Evolutionary conservation across 352 stramenopile genomes (phyloP), one percentile per base, ranked within the genome.

Genomic region (Halophytophthora batemanensis): DNA sequence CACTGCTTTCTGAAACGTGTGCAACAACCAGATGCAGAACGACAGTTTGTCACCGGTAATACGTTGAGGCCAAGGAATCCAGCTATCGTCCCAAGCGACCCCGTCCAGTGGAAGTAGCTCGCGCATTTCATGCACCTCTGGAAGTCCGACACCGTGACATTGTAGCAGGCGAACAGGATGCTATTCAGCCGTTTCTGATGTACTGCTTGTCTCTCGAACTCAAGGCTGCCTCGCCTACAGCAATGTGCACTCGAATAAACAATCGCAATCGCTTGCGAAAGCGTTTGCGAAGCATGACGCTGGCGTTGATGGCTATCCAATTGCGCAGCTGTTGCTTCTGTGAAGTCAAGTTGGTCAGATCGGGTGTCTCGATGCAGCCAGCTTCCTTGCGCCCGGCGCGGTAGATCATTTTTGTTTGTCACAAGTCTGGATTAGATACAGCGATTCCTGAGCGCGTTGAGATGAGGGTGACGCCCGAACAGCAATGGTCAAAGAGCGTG

Each of bases 371-470:
- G 14, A 31, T 55, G 25, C 45, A 47, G 17, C 17, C 37, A 45
- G 48, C 35, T 31, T 11, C 10, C 18, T 37, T 31, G 15, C 48
- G 40, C 37, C 25, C 28, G 2, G 17, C 23, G 7, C 11, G 43
- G 28, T 53, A 59, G 42, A 59, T 53, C 43, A 48, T 18, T 34
- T 43, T 53, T 3, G 35, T 49, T 19, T 48, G 21, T 35, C 51
- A 59, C 23, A 59, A 40, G n/a, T 38, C 36, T 28, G 43, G 51
- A 33, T 53, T 8, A 8, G 25, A 31, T 4, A 8, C 8, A 8
- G 25, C 25, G 8, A 31, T 31, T 31, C 25, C 8, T 31, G 25
- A 31, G 4, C 25, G 4, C 25, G 25, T 8, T 4, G 25, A 31
- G 25, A 31, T 4, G 4, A 8, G 25, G 25, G 25, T 31, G 4